Conservation (phyloP, 2,329 filamentous ascomycete genomes). For the Talaromyces piceae region DNA sequence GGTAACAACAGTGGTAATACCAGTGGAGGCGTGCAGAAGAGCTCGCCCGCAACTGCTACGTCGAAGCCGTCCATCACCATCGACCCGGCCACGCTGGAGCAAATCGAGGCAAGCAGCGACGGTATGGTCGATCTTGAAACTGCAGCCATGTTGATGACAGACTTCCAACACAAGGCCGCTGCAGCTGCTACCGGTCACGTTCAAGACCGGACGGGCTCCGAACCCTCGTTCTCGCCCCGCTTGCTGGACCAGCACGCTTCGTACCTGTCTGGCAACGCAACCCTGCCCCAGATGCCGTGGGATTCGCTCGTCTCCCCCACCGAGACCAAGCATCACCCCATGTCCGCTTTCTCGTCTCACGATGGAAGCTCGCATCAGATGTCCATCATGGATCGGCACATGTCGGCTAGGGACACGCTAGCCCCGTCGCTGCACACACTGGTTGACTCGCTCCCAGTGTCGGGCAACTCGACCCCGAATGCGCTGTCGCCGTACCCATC, state of each 20-base stretch:
- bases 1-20: constrained; percentile 15
- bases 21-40: constrained; percentile 30
- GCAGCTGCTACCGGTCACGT: constrained; percentile 47
- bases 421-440: constrained; percentile 63
- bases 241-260: constrained; percentile 71
- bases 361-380: constrained; percentile 57
- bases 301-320: constrained; percentile 72
- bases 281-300: constrained; percentile 83
- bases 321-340: constrained; percentile 69
- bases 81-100: constrained; percentile 79
- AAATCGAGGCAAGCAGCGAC: constrained; percentile 85
- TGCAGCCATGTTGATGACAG: constrained; percentile 96
- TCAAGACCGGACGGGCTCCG: constrained; percentile 39
- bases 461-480: constrained; percentile 61
- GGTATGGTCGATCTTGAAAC: constrained; percentile 93
- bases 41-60: constrained; percentile 29
- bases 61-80: constrained; percentile 71
- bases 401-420: constrained; percentile 52
- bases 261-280: constrained; percentile 71
- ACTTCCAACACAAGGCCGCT: constrained; percentile 94
- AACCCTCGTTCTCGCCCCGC: constrained; percentile 65
- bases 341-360: constrained; percentile 60
- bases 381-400: constrained; percentile 60
- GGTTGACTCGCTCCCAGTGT: constrained; percentile 62
- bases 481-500: constrained; percentile 66